These are phyloP conservation scores for Phytophthora sp. DNA, from an alignment of 352 stramenopile species.

Conservation along the genomic window DNA sequence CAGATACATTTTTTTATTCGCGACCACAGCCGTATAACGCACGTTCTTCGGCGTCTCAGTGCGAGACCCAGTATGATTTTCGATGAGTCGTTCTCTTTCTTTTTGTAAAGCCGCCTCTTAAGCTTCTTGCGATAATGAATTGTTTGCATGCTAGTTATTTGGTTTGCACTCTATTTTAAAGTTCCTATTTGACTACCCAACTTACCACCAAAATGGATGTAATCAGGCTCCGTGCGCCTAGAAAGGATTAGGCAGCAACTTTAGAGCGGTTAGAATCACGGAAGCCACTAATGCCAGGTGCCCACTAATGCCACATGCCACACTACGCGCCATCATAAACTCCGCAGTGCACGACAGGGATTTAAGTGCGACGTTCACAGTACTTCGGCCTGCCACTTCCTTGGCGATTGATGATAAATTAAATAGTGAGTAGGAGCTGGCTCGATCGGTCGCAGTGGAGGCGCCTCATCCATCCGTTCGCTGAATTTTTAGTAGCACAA, in stretches of 20 bases:
- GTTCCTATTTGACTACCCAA: too few relatives aligned
- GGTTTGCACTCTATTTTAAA: too few relatives aligned
- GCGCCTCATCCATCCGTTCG: too few relatives aligned
- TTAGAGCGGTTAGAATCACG: constrained; percentile 2
- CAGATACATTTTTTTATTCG: too few relatives aligned
- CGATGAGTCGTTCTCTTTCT: not conserved
- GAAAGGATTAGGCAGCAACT: not conserved
- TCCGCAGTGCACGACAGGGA: not conserved
- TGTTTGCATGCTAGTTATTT: too few relatives aligned
- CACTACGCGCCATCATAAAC: not conserved
- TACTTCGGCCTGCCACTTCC: not conserved
- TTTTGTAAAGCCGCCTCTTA: too few relatives aligned
- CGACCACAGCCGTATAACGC: constrained; percentile 1
- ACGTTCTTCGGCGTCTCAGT: constrained; percentile 3
- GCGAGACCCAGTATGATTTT: constrained; percentile 16
- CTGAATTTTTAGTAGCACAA: too few relatives aligned
- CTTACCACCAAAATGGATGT: too few relatives aligned
- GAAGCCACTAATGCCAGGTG: constrained; percentile 1
- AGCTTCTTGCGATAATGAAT: too few relatives aligned
- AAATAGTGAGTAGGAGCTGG: too few relatives aligned
- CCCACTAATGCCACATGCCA: not conserved
- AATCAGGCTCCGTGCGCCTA: not conserved
- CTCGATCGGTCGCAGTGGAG: too few relatives aligned
- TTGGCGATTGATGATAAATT: not conserved
- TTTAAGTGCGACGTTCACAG: not conserved